Evolutionary conservation across 345 rosid genomes (phyloP).

Genomic region (Eucalyptus caleyi): DNA sequence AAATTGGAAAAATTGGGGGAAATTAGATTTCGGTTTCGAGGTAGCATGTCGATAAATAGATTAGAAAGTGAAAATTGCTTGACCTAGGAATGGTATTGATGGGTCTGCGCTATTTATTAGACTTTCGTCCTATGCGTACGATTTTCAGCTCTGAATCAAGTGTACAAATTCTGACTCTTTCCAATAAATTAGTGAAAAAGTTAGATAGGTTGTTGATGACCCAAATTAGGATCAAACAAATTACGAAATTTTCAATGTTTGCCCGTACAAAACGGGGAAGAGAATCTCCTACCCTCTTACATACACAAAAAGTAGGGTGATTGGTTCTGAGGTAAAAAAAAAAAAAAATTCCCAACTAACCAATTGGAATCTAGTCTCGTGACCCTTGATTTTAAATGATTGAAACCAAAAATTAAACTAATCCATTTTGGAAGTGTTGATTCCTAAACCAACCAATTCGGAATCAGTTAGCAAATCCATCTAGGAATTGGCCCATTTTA

Average conservation of each 20-base stretch:
- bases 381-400: no score
- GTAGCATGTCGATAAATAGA: neutral
- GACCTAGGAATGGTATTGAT: neutral
- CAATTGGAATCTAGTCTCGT: no score
- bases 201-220: neutral
- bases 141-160: neutral
- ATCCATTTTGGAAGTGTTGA: accelerated
- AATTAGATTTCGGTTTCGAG: neutral
- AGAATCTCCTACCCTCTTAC: neutral
- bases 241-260: neutral
- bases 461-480: accelerated
- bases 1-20: neutral
- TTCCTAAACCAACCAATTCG: no score
- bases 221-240: neutral
- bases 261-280: accelerated
- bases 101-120: neutral
- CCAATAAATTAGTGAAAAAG: neutral
- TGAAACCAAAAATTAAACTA: no score
- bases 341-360: accelerated
- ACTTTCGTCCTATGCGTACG: neutral
- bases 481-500: accelerated
- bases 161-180: neutral
- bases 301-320: neutral
- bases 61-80: neutral
- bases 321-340: no score